Conservation (phyloP, 371 early-diverging fungal species). For the Mortierella sp. region DNA sequence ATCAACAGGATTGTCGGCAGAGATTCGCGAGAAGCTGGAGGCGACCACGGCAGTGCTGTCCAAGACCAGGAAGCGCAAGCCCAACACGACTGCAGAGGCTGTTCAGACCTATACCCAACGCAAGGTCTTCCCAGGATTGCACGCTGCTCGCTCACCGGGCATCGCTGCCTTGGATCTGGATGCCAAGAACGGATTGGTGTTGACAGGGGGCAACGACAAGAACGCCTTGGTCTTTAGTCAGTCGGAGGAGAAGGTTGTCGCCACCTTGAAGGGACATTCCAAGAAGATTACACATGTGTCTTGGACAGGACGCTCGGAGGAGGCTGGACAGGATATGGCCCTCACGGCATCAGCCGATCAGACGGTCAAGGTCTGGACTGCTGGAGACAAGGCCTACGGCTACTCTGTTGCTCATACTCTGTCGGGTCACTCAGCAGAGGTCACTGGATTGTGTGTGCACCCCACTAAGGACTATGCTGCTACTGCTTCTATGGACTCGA, state of each 20-base stretch:
- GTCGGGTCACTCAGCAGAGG: constrained; percentile 78
- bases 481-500: constrained; percentile 79
- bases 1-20: constrained; percentile 56
- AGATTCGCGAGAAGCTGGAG: constrained; percentile 70
- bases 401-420: constrained; percentile 72
- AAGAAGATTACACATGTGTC: constrained; percentile 82
- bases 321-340: constrained; percentile 66
- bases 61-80: constrained; percentile 86
- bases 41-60: constrained; percentile 74
- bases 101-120: constrained; percentile 72
- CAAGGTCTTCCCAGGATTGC: constrained; percentile 74
- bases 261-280: constrained; percentile 84
- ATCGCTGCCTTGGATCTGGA: constrained; percentile 81
- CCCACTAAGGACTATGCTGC: constrained; percentile 85
- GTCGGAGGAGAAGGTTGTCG: constrained; percentile 74
- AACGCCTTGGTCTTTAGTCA: constrained; percentile 79
- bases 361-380: constrained; percentile 82
- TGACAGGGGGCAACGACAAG: constrained; percentile 90
- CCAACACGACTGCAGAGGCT: constrained; percentile 78
- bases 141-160: constrained; percentile 84
- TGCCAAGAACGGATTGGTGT: constrained; percentile 69
- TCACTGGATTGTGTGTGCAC: constrained; percentile 81
- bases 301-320: constrained; percentile 73
- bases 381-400: constrained; percentile 20
- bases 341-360: constrained; percentile 87